phyloP scores from a whole-genome alignment of 768 basidiomycete species.

The Butyriboletus loyo region DNA sequence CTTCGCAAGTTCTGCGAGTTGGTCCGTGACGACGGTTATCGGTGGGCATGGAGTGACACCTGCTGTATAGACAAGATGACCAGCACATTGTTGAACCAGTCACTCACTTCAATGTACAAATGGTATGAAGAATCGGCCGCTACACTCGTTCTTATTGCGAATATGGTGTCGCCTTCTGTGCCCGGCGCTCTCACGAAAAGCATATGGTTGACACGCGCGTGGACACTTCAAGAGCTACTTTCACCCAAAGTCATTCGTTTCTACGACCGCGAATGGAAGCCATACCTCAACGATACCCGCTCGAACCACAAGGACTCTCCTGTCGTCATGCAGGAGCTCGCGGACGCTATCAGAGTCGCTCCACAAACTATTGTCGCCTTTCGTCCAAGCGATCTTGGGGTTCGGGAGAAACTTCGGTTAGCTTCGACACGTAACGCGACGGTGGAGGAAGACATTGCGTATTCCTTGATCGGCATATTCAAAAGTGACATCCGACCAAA shows the following conservation, averaged over 20 bases:
- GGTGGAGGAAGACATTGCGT: too few species aligned
- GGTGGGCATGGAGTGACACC: too few species aligned
- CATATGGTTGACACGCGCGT: conserved; percentile 7
- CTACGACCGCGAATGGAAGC: conserved; percentile 3
- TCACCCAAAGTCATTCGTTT: conserved; percentile 10
- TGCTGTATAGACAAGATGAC: conserved; percentile 2
- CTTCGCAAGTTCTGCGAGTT: background rate
- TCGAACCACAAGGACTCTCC: too few species aligned
- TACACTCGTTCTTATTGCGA: background rate
- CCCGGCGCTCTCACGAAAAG: background rate
- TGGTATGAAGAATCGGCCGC: conserved; percentile 8
- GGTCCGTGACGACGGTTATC: background rate
- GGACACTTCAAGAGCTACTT: conserved; percentile 17
- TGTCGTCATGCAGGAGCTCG: too few species aligned
- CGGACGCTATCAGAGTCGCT: too few species aligned
- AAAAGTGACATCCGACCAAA: too few species aligned
- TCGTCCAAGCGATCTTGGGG: too few species aligned
- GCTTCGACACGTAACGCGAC: too few species aligned
- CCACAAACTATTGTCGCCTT: too few species aligned
- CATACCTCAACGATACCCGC: conserved; percentile 1
- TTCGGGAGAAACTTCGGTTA: too few species aligned
- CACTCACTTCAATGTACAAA: conserved; percentile 6
- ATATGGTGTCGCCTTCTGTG: background rate
- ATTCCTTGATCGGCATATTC: too few species aligned
- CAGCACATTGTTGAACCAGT: background rate